Base-by-base conservation (phyloP, 2,329 filamentous ascomycete genomes). In the Phyllosticta citriasiana region DNA sequence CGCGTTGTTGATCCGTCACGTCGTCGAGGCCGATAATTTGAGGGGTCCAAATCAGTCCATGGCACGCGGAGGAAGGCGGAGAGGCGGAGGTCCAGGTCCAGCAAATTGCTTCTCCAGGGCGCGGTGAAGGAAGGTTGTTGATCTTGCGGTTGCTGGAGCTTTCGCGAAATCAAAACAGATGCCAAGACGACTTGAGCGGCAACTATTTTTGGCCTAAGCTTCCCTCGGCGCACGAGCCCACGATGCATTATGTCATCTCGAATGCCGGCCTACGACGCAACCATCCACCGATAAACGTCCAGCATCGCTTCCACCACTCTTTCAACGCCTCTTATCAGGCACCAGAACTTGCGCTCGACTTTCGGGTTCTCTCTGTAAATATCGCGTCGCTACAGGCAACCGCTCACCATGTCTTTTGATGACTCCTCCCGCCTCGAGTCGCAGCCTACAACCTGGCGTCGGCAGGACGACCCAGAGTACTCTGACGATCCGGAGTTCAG, bases 401-500 rank as follows among this genome's bases (percentile, higher is more conserved):
- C 30, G 24, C 16, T 47, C 60, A 71, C 64, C 64, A 97, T 97
- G 93, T 96, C 93, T 19, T 97, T 94, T 77, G 89, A 96, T 73
- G 89, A 90, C 68, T 83, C 94, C 65, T 88, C 88, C 61, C 88
- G 84, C 64, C 81, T 97, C 67, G 93, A 97, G 79, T 86, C 92
- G 66, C 88, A 89, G 75, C 84, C 85, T 51, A 86, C 85, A 30
- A 84, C 79, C 64, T 82, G 82, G 77, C 81, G 89, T 64, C 83
- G 85, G 65, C 80, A 84, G 63, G 85, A 88, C 73, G 88, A 88
- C 71, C 80, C 86, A 54, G 79, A 85, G 69, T 99, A 96, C 77
- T 82, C 84, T 71, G 94, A 99, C 77, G 91, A 97, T 73, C 94
- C 94, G 57, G 91, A 91, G 66, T 99, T 97, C 81, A 84, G 90